Evolutionary conservation across 2,329 filamentous ascomycete species (phyloP).

Genomic region (Aspergillus pseudotamarii): DNA sequence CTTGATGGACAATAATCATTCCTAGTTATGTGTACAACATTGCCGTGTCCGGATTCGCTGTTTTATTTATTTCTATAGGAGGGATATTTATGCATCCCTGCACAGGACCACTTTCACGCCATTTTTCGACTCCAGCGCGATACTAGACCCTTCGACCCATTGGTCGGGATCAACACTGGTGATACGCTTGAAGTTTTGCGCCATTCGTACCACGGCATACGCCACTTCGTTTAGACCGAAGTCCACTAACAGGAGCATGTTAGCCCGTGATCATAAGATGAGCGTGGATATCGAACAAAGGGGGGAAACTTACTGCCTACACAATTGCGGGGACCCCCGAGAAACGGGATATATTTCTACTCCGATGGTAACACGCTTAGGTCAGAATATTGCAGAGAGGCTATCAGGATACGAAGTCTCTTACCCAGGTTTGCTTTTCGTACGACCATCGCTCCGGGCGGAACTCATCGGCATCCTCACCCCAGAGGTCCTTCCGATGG

Average conservation of each 20-base stretch:
- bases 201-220: neutral
- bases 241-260: neutral
- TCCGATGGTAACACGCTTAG: neutral
- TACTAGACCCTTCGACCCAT: neutral
- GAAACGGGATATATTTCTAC: neutral
- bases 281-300: no score
- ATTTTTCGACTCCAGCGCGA: neutral
- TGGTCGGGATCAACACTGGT: neutral
- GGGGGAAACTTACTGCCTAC: neutral
- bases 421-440: neutral
- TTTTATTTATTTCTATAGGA: no score
- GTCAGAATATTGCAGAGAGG: neutral
- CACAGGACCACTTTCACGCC: neutral
- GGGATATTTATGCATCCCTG: no score
- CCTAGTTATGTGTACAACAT: no score
- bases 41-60: no score
- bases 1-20: no score
- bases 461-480: neutral
- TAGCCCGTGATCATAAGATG: no score
- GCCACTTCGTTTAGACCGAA: neutral
- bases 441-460: neutral
- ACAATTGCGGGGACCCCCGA: neutral
- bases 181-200: neutral
- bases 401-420: neutral
- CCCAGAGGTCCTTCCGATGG: neutral